Percentiles rank a stretch among this genome's conserved stretches.
phyloP scores from a whole-genome alignment of 495 filamentous ascomycete genomes.

The Aspergillus avenaceus region DNA sequence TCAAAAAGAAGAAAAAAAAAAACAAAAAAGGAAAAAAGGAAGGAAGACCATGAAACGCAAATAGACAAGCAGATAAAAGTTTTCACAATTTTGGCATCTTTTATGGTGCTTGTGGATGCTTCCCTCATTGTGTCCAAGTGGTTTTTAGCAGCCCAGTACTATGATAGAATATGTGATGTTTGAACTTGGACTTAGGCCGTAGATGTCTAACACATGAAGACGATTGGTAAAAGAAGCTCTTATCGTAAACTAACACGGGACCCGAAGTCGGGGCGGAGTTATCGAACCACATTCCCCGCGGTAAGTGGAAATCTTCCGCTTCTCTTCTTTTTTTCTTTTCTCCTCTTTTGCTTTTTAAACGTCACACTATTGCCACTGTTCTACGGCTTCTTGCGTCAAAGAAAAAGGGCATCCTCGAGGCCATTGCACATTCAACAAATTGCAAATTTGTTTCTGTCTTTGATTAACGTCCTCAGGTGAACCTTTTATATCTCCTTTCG shows the following conservation, averaged over 20 bases:
- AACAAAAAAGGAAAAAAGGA: no score
- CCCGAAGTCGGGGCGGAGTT: not conserved
- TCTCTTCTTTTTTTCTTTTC: not conserved
- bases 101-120: not conserved
- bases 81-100: not conserved
- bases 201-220: no score
- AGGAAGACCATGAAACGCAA: not conserved
- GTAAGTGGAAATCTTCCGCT: not conserved
- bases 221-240: no score
- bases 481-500: not conserved
- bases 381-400: not conserved
- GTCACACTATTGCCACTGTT: not conserved
- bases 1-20: no score
- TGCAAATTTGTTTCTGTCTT: not conserved
- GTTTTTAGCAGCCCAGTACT: no score
- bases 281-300: not conserved
- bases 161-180: no score
- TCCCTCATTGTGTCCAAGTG: no score
- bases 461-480: not conserved
- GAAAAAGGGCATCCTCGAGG: not conserved
- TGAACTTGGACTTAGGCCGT: no score
- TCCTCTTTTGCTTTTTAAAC: not conserved
- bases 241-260: no score
- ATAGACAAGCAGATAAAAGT: not conserved
- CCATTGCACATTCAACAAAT: not conserved